Conservation (phyloP, 495 filamentous ascomycete genomes). For the Tetracladium setigerum region DNA sequence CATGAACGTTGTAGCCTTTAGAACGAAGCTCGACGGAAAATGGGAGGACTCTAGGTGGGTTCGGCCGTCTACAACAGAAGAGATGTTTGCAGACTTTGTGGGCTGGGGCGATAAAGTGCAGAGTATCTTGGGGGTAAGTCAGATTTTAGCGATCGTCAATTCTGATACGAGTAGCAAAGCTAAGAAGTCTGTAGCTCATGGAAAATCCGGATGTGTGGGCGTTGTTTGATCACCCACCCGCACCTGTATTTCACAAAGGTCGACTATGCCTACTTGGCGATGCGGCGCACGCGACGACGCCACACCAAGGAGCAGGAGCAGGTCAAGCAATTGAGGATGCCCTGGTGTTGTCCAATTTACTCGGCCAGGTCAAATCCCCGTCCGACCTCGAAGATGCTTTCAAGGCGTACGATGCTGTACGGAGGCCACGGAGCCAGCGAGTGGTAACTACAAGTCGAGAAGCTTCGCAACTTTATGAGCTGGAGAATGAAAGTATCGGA, state of each 20-base stretch:
- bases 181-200: constrained; percentile 24
- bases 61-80: constrained; percentile 39
- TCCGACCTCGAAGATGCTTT: constrained; percentile 43
- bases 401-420: constrained; percentile 49
- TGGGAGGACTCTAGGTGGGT: constrained; percentile 45
- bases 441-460: constrained; percentile 29
- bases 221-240: constrained; percentile 50
- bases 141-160: neutral
- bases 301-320: constrained; percentile 61
- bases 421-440: constrained; percentile 38
- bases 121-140: constrained; percentile 34
- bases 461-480: constrained; percentile 32
- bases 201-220: constrained; percentile 49
- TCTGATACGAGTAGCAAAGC: constrained; percentile 3
- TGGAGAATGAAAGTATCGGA: constrained; percentile 33
- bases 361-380: constrained; percentile 33
- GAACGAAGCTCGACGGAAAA: constrained; percentile 27
- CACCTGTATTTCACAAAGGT: constrained; percentile 43
- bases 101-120: constrained; percentile 43
- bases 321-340: constrained; percentile 63
- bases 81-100: constrained; percentile 44
- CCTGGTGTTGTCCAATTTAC: constrained; percentile 45
- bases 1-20: constrained; percentile 10
- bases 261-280: constrained; percentile 56
- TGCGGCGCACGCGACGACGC: constrained; percentile 61